Conservation (phyloP, 176 grass and related monocot species). For the Eleusine indica region DNA sequence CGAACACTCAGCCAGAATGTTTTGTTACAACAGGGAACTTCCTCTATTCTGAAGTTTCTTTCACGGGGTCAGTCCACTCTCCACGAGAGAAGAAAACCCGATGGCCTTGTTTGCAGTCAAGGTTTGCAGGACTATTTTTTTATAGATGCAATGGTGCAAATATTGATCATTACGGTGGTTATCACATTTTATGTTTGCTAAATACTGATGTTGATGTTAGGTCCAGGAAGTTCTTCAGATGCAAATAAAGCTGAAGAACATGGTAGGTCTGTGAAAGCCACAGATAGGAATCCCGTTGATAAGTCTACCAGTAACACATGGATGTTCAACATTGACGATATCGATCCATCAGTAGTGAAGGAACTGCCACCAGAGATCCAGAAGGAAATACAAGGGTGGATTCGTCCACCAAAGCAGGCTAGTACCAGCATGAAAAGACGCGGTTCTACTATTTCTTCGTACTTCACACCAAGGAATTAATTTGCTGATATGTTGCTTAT, state of each 20-base stretch:
- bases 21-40: constrained; percentile 48
- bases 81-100: constrained; percentile 38
- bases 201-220: constrained; percentile 35
- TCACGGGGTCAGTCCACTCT: constrained; percentile 46
- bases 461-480: constrained; percentile 58
- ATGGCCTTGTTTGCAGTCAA: constrained; percentile 40
- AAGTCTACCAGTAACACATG: constrained; percentile 44
- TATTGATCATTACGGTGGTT: neutral
- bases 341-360: constrained; percentile 77
- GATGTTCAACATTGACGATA: constrained; percentile 72
- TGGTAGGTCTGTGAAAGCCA: neutral
- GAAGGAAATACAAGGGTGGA: constrained; percentile 78
- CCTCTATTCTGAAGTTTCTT: constrained; percentile 80
- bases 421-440: constrained; percentile 43
- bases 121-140: constrained; percentile 37
- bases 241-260: constrained; percentile 37
- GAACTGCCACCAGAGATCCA: constrained; percentile 87
- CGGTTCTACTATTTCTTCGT: constrained; percentile 71
- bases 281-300: neutral
- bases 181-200: neutral
- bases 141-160: neutral
- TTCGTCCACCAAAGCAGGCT: constrained; percentile 57
- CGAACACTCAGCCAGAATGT: constrained; percentile 12
- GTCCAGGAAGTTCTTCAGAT: constrained; percentile 36
- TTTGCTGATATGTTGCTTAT: neutral